Evolutionary conservation across 2,329 filamentous ascomycete genomes (phyloP).

Genomic region (Xylaria sp.): DNA sequence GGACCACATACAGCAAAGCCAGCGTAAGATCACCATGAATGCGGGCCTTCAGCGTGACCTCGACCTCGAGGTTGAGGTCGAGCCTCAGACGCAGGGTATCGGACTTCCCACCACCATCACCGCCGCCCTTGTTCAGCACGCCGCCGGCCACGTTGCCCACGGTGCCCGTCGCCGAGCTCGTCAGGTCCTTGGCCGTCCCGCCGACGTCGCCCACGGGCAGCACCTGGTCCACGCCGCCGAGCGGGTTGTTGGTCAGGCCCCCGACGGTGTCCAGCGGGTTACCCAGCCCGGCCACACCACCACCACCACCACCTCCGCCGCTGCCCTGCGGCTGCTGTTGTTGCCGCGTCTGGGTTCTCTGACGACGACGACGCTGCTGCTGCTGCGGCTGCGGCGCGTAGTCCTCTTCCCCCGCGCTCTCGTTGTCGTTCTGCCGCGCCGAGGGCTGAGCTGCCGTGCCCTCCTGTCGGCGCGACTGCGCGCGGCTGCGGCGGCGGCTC

Average conservation of each 20-base stretch:
- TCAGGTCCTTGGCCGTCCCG: conserved; percentile 35
- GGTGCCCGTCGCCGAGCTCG: conserved; percentile 32
- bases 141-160: conserved; percentile 33
- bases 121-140: conserved; percentile 26
- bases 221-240: conserved; percentile 31
- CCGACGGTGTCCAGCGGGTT: conserved; percentile 30
- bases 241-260: too few species aligned
- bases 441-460: conserved; percentile 29
- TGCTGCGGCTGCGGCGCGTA: conserved; percentile 29
- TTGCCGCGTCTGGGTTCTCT: conserved; percentile 22
- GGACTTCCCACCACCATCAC: conserved; percentile 46
- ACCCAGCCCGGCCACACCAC: too few species aligned
- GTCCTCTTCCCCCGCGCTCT: conserved; percentile 31
- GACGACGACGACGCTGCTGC: conserved; percentile 26
- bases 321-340: conserved; percentile 25
- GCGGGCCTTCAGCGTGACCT: conserved; percentile 83
- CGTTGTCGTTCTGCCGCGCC: conserved; percentile 24
- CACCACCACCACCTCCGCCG: conserved; percentile 24
- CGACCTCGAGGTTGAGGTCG: conserved; percentile 81
- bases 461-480: conserved; percentile 29
- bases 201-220: conserved; percentile 37
- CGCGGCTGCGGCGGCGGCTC: conserved; percentile 33
- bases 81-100: conserved; percentile 73
- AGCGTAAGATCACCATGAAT: conserved; percentile 84
- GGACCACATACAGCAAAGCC: conserved; percentile 60